phyloP scores from a whole-genome alignment of 805 yeast species.

The Kazachstania viticola region DNA sequence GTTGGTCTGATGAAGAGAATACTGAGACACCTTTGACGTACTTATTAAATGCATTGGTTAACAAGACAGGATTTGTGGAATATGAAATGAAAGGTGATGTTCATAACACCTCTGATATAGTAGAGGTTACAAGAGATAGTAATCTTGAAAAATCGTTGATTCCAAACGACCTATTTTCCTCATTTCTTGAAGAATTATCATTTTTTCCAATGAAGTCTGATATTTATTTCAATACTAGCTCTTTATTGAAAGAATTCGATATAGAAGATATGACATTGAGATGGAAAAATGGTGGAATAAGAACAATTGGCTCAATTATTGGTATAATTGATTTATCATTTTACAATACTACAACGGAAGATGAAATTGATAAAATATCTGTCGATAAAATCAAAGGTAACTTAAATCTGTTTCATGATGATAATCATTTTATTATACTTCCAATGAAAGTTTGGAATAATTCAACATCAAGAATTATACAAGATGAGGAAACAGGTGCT shows the following conservation, averaged over 20 bases:
- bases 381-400: conserved; percentile 33
- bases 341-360: conserved; percentile 11
- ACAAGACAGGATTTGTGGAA: conserved; percentile 9
- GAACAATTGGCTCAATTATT: conserved; percentile 30
- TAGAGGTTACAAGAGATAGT: not conserved
- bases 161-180: conserved; percentile 9
- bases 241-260: conserved; percentile 28
- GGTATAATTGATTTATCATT: conserved; percentile 26
- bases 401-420: conserved; percentile 31
- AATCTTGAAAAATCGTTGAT: conserved; percentile 5
- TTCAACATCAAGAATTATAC: conserved; percentile 29
- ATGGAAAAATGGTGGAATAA: conserved; percentile 22
- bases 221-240: conserved; percentile 12
- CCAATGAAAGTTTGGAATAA: conserved; percentile 35
- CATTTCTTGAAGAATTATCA: conserved; percentile 10
- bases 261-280: conserved; percentile 28
- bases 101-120: too few relatives aligned
- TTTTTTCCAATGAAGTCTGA: conserved; percentile 14
- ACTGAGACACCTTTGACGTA: conserved; percentile 23
- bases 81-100: conserved; percentile 12
- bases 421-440: conserved; percentile 33
- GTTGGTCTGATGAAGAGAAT: conserved; percentile 23
- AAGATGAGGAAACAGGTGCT: conserved; percentile 9
- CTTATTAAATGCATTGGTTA: conserved; percentile 16
- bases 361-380: conserved; percentile 13